phyloP scores from a whole-genome alignment of 441 rosid species.

The Melastoma candidum region DNA sequence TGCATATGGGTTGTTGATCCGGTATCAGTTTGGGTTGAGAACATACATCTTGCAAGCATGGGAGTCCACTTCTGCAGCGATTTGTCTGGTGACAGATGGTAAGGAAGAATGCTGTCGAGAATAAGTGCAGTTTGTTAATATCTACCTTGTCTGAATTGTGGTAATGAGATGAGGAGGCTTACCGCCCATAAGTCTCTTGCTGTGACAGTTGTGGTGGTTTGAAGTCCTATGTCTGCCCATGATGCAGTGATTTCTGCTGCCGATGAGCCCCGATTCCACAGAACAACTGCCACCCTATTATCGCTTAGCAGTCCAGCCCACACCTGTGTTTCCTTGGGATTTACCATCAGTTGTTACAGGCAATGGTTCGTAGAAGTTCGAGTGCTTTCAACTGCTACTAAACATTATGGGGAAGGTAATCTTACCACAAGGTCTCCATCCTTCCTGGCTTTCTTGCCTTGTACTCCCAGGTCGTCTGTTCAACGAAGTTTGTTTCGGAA shows the following conservation, averaged over 20 bases:
- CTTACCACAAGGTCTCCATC: slow-evolving; percentile 40
- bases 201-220: slow-evolving; percentile 1
- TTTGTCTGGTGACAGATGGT: slow-evolving; percentile 7
- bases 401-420: background rate
- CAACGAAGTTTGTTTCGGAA: background rate
- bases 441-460: slow-evolving; percentile 39
- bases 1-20: no score
- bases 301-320: slow-evolving; percentile 44
- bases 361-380: background rate
- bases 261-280: slow-evolving; percentile 57
- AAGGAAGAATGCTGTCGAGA: slow-evolving; percentile 14
- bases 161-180: background rate
- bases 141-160: no score
- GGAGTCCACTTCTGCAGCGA: slow-evolving; percentile 9
- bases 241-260: slow-evolving; percentile 38
- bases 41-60: slow-evolving; percentile 21
- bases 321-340: slow-evolving; percentile 20
- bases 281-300: slow-evolving; percentile 25
- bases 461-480: slow-evolving; percentile 40
- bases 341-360: background rate
- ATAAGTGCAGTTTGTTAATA: no score
- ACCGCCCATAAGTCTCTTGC: slow-evolving; percentile 19
- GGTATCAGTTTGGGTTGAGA: slow-evolving; percentile 8
- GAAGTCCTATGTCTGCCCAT: slow-evolving; percentile 47
- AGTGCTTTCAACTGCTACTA: no score